Base-by-base conservation (phyloP, 2,329 filamentous ascomycete genomes). In the Canariomyces notabilis region DNA sequence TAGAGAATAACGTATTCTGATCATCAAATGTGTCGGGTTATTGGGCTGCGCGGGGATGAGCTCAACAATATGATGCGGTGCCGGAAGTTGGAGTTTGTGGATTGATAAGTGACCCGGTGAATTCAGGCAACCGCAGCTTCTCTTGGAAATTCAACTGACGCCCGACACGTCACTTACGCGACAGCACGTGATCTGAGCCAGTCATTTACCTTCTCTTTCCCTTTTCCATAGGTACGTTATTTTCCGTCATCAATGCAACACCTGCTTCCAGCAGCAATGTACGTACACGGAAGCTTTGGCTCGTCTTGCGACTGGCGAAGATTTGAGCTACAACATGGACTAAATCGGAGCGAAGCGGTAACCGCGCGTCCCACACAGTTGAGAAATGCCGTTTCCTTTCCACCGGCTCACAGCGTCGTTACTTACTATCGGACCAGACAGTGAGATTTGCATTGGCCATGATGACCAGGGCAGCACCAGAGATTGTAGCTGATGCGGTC, bases 361-460 rank as follows among this genome's bases (percentile, higher is more conserved):
- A 37, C 33, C 42, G 44, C 38, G 42, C 42, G 12, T 47, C 23
- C 44, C 44, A 47, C 6, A 47, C 14, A 15, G 14, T 31, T 20
- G 31, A 37, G 21, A 47, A 47, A 16, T 47, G 42, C 20, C 40
- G 36, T 23, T 38, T 20, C n/a, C 37, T 44, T n/a, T 37, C 26
- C 36, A 49, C 8, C 12, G 40, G 35, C 11, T 48, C 46, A 9
- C n/a, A 14, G 6, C n/a, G 33, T 15, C 33, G 15, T 35, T 35
- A 15, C 3, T 38, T 38, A 33, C 42, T 34, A 32, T 42, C 42
- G 16, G 42, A 31, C n/a, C 37, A 29, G 16, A 47, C 31, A 18
- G 42, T 47, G 12, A 47, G 31, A 16, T 47, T 38, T 11, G 44
- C 37, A 12, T 41, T 42, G 11, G 44, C 31, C 79, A 84, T 83